Base-by-base conservation (phyloP, 139 green algal species). In the Chlorella sp. region DNA sequence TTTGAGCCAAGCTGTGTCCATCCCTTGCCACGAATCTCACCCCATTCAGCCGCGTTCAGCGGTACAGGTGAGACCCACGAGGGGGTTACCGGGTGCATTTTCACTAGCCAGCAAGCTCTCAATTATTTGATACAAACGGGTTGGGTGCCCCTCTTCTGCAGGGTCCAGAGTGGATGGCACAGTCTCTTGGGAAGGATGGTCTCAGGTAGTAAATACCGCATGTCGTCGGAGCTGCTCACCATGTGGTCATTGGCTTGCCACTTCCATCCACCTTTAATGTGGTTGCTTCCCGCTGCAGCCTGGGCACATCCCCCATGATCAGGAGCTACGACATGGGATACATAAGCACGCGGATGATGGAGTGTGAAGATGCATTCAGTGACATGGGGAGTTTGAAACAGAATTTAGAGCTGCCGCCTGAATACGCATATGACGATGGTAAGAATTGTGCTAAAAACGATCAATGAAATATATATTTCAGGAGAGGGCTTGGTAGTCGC, bases 291-390 rank as follows among this genome's bases (percentile, higher is more conserved):
- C 60, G 16, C 24, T 80, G 46, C 82, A 87, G 83, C 65, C 74
- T 93, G 64, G 90, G 89, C 54, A 90, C 87, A 40, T 89, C 88
- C 13, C 91, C 93, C 26, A 92, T 92, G 81, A 93, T 94, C 51
- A 90, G 90, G 65, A 89, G 62, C n/a, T 85, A 96, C 19, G 94
- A 97, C 86, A 97, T 97, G 94, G 87, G 92, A 60, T 93, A 97
- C 76, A 88, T 96, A 80, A 92, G 86, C 78, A 87, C 84, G 5
- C 86, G 93, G 54, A 87, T 97, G 34, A 94, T 96, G 89, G 89
- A 79, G 34, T 72, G 43, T 40, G 60, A 69, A 17, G 40, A 77
- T n/a, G 54, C 67, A 7, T 76, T 86, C 38, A 75, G 83, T 68
- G 90, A 93, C 80, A 87, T 96, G 72, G 92, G 93, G 73, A 93